phyloP scores from a whole-genome alignment of 192 early-diverging fungal genomes.

The Thoreauomyces humboldtii region DNA sequence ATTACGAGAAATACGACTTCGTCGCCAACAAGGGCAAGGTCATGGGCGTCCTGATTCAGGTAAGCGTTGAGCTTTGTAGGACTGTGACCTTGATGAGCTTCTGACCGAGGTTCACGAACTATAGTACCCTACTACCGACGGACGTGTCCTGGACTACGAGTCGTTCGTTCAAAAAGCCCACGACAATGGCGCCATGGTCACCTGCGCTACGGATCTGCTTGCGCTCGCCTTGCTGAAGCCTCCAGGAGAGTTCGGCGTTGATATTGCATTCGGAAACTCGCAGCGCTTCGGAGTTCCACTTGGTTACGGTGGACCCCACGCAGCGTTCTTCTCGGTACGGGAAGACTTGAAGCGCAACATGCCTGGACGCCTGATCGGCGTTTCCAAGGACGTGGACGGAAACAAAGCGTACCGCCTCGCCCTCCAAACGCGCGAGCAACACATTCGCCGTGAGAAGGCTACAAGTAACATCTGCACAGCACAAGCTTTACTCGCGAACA shows the following conservation, averaged over 20 bases:
- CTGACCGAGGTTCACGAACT: conserved; percentile 17
- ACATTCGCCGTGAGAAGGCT: conserved; percentile 98
- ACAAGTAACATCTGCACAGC: conserved; percentile 99
- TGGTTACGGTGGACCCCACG: conserved; percentile 98
- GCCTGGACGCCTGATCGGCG: conserved; percentile 94
- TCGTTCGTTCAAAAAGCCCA: conserved; percentile 77
- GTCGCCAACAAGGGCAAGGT: conserved; percentile 71
- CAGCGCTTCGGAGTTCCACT: conserved; percentile 99
- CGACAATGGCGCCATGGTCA: conserved; percentile 77
- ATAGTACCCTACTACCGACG: conserved; percentile 96
- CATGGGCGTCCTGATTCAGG: conserved; percentile 87
- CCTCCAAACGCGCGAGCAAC: conserved; percentile 97
- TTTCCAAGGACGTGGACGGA: conserved; percentile 88
- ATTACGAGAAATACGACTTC: conserved; percentile 80
- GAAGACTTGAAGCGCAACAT: conserved; percentile 92
- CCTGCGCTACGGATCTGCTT: conserved; percentile 91
- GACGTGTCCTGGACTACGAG: conserved; percentile 81
- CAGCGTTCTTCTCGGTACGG: conserved; percentile 96
- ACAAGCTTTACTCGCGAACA: conserved; percentile 98
- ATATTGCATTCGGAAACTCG: conserved; percentile 96
- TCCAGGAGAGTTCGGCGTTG: conserved; percentile 95
- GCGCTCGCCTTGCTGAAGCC: conserved; percentile 86
- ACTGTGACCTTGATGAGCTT: background rate
- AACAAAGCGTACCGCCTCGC: conserved; percentile 90
- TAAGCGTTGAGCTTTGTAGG: conserved; percentile 49